Evolutionary conservation across 768 basidiomycete species (phyloP).

Genomic region (Boletellus emodensis): DNA sequence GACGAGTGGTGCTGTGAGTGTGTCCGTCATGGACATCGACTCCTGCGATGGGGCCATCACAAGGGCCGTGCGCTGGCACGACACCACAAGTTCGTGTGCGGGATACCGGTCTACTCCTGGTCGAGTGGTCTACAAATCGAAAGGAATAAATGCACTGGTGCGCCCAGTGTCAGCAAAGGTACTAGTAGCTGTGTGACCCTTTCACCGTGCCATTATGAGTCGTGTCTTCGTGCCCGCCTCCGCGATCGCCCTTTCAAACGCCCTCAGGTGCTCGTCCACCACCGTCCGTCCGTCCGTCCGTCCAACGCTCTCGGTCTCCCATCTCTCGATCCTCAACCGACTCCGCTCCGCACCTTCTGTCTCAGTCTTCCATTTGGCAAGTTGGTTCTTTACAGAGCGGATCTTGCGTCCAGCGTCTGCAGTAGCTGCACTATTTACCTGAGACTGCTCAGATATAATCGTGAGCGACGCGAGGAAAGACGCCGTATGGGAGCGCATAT

Average conservation of each 20-base stretch:
- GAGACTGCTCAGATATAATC: constrained; percentile 80
- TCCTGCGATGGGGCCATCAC: not conserved
- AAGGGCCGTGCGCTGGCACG: too few relatives aligned
- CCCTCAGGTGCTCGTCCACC: constrained; percentile 74
- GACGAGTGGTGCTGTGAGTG: constrained; percentile 58
- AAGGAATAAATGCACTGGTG: constrained; percentile 15
- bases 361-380: constrained; percentile 75
- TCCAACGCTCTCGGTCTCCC: constrained; percentile 59
- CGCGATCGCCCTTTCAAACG: constrained; percentile 66
- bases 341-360: constrained; percentile 86
- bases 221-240: constrained; percentile 75
- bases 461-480: constrained; percentile 73
- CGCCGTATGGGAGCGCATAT: constrained; percentile 69
- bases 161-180: constrained; percentile 2
- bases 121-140: constrained; percentile 22
- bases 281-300: constrained; percentile 59
- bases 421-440: constrained; percentile 81
- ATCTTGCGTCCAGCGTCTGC: constrained; percentile 85
- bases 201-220: constrained; percentile 73
- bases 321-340: constrained; percentile 67
- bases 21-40: constrained; percentile 49
- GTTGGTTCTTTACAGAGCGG: constrained; percentile 77
- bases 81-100: too few relatives aligned
- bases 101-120: too few relatives aligned
- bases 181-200: constrained; percentile 6